Conservation (phyloP, 306 rosid species). For the Fagus sylvatica region DNA sequence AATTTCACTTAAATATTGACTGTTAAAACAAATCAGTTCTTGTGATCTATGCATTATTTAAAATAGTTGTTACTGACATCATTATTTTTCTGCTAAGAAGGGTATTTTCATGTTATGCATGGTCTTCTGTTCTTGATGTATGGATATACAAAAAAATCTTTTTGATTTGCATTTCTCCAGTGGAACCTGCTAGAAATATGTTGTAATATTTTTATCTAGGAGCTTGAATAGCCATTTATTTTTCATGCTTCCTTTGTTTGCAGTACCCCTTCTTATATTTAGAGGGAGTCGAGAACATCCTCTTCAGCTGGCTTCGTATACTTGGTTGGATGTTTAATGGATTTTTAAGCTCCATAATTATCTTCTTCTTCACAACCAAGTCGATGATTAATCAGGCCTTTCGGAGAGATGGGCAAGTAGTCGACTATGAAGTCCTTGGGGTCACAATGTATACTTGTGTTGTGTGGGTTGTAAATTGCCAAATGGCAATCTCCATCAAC, state of each 20-base stretch:
- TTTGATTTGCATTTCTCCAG: no score
- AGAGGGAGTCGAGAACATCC: conserved; percentile 32
- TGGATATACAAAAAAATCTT: no score
- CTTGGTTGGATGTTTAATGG: conserved; percentile 40
- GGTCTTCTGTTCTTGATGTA: no score
- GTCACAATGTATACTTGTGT: conserved; percentile 29
- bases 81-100: no score
- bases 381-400: conserved; percentile 3
- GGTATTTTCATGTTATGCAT: no score
- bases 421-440: conserved; percentile 28
- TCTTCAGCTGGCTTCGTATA: conserved; percentile 25
- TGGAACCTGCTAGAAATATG: no score
- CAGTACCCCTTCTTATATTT: conserved; percentile 36
- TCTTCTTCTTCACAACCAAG: conserved; percentile 11
- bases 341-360: conserved; percentile 18
- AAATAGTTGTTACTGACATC: no score
- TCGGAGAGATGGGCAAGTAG: conserved; percentile 12
- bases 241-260: conserved; percentile 9
- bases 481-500: conserved; percentile 29
- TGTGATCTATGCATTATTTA: no score
- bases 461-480: conserved; percentile 43
- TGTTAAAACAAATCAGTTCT: no score
- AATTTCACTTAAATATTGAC: no score
- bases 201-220: neutral
- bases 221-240: conserved; percentile 10